phyloP scores from a whole-genome alignment of 148 eudicot species.

The Camellia japonica region DNA sequence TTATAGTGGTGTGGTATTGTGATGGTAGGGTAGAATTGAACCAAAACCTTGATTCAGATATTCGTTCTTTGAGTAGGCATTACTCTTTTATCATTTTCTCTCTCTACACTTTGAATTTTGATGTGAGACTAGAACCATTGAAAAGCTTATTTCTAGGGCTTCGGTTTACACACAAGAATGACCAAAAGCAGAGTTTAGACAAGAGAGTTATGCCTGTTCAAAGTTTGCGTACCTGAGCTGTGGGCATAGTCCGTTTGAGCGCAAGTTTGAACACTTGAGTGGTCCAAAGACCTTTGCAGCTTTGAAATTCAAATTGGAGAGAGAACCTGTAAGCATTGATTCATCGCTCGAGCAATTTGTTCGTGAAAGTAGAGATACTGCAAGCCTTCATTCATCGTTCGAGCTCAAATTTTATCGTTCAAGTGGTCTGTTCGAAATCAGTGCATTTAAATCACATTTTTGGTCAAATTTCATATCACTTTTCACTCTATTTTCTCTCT shows the following conservation, averaged over 20 bases:
- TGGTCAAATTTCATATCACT: background rate
- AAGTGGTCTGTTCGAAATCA: background rate
- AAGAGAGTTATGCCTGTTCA: background rate
- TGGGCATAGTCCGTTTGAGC: background rate
- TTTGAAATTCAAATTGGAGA: background rate
- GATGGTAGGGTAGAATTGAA: background rate
- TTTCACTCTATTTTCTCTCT: background rate
- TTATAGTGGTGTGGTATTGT: background rate
- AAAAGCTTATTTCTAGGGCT: background rate
- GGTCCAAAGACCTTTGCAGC: background rate
- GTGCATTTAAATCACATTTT: background rate
- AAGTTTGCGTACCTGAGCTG: background rate
- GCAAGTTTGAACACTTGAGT: background rate
- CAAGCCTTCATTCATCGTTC: background rate
- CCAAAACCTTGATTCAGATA: too few relatives aligned
- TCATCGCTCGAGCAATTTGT: background rate
- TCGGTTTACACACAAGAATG: background rate
- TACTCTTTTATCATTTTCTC: background rate
- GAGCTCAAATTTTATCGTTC: background rate
- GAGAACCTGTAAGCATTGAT: background rate
- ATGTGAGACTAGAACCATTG: background rate
- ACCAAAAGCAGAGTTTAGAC: background rate
- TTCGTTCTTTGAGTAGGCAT: too few relatives aligned
- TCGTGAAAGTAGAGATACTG: background rate
- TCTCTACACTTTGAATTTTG: background rate